These are phyloP conservation scores for Trichophyton verrucosum DNA, from an alignment of 2,329 filamentous ascomycete genomes.

Conservation along the genomic window DNA sequence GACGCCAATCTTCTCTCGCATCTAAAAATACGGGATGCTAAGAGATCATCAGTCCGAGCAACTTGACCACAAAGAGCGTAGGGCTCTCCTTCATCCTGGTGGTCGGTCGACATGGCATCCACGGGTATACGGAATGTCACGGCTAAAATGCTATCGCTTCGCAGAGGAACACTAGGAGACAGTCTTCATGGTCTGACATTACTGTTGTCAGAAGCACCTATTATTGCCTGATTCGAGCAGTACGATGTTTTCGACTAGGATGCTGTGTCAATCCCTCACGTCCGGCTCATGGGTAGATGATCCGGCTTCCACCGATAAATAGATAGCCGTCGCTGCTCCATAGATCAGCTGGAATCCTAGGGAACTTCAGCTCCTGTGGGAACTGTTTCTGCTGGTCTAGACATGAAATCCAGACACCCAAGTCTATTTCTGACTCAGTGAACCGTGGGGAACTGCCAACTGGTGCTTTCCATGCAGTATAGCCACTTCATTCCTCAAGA, in stretches of 20 bases:
- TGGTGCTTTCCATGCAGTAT: slow-evolving; percentile 40
- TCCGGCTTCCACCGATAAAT: slow-evolving; percentile 26
- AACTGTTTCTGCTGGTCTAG: slow-evolving; percentile 25
- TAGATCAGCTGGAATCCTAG: slow-evolving; percentile 23
- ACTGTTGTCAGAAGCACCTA: slow-evolving; percentile 36
- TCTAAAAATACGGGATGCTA: too few relatives aligned
- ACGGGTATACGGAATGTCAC: slow-evolving; percentile 57
- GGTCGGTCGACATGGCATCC: slow-evolving; percentile 64
- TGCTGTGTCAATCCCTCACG: slow-evolving; percentile 31
- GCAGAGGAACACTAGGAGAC: slow-evolving; percentile 31
- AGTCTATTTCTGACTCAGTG: slow-evolving; percentile 20
- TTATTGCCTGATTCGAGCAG: slow-evolving; percentile 38
- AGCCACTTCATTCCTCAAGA: slow-evolving; percentile 51
- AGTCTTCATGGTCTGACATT: slow-evolving; percentile 42
- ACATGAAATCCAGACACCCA: slow-evolving; percentile 24
- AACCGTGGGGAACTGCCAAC: slow-evolving; percentile 38
- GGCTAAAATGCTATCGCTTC: slow-evolving; percentile 26
- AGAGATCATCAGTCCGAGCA: too few relatives aligned
- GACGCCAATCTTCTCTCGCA: too few relatives aligned
- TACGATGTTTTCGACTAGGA: slow-evolving; percentile 40
- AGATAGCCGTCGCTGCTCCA: slow-evolving; percentile 26
- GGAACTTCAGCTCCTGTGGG: slow-evolving; percentile 22
- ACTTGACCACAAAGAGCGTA: too few relatives aligned
- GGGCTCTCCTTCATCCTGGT: neutral
- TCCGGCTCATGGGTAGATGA: slow-evolving; percentile 19